These are phyloP conservation scores for Globisporangium irregulare DNA, from an alignment of 352 stramenopile genomes.

Conservation along the genomic window DNA sequence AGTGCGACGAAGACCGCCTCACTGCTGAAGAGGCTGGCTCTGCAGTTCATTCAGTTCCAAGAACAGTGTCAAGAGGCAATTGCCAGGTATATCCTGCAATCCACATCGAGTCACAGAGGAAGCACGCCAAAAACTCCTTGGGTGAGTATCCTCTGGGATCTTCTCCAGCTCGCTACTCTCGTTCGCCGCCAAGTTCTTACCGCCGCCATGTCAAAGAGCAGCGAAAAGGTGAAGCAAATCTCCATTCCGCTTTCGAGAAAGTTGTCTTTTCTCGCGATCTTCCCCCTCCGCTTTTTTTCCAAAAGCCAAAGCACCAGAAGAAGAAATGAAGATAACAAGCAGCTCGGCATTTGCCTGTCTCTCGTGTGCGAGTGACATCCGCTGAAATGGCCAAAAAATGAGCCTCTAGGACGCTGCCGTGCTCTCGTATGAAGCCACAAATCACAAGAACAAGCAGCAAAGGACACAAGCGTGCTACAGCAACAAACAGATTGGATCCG, in stretches of 20 bases:
- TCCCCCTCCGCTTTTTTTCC: constrained; percentile 46
- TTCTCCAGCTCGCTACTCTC: background rate
- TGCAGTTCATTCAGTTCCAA: background rate
- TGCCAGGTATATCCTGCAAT: background rate
- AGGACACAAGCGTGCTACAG: no score
- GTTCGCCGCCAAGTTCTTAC: background rate
- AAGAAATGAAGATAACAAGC: constrained; percentile 10
- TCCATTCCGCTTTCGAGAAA: background rate
- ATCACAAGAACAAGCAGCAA: no score
- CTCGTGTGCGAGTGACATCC: no score
- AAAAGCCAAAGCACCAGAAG: constrained; percentile 24
- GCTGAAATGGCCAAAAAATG: background rate
- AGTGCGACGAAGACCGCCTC: constrained; percentile 26
- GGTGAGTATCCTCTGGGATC: background rate
- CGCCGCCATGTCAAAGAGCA: background rate
- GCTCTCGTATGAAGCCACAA: background rate
- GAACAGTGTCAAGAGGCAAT: background rate
- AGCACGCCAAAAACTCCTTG: background rate
- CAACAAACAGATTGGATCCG: no score
- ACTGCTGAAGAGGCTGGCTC: background rate
- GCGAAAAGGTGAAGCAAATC: background rate
- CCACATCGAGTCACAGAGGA: constrained; percentile 1
- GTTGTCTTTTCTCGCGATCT: constrained; percentile 18
- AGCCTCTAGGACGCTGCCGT: background rate
- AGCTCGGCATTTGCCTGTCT: no score